Conservation (phyloP, 805 yeast genomes). For the Blastobotrys muscicola region DNA sequence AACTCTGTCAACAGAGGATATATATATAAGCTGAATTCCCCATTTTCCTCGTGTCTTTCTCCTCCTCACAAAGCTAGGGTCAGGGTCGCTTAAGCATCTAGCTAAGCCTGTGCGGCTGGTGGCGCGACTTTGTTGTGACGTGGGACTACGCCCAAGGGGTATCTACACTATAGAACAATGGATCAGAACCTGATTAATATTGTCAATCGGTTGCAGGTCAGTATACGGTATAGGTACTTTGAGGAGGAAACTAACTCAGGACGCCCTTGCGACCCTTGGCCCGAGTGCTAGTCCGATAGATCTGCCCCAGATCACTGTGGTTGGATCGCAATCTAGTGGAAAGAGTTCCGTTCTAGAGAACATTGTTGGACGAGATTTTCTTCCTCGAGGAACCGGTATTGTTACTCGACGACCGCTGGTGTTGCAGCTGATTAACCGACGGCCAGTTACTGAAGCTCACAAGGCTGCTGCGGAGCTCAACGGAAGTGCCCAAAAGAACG, state of each 20-base stretch:
- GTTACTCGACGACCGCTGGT: slow-evolving; percentile 83
- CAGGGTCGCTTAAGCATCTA: too few species aligned
- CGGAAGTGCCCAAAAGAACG: slow-evolving; percentile 17
- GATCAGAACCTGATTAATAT: slow-evolving; percentile 73
- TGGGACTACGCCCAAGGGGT: too few species aligned
- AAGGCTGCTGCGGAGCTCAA: slow-evolving; percentile 11
- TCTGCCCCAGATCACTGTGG: slow-evolving; percentile 81
- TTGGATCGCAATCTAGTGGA: slow-evolving; percentile 86
- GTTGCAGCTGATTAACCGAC: slow-evolving; percentile 66
- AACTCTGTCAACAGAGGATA: too few species aligned
- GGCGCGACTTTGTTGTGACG: too few species aligned
- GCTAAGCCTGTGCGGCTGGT: too few species aligned
- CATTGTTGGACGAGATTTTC: slow-evolving; percentile 83
- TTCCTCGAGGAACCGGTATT: slow-evolving; percentile 86
- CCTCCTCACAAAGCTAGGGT: too few species aligned
- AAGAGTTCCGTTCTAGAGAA: slow-evolving; percentile 84
- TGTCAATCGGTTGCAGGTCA: slow-evolving; percentile 59
- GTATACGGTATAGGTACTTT: slow-evolving; percentile 2
- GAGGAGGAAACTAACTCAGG: slow-evolving; percentile 30
- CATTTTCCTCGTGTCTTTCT: too few species aligned
- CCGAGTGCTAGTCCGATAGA: slow-evolving; percentile 75
- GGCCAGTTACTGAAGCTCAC: slow-evolving; percentile 29
- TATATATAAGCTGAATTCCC: too few species aligned
- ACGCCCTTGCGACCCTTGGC: slow-evolving; percentile 89
- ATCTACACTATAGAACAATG: slow-evolving; percentile 32